Percentiles rank a stretch among this genome's conserved stretches.
These are phyloP conservation scores for Polygonum aviculare DNA, from an alignment of 148 eudicot species.

Conservation along the genomic window DNA sequence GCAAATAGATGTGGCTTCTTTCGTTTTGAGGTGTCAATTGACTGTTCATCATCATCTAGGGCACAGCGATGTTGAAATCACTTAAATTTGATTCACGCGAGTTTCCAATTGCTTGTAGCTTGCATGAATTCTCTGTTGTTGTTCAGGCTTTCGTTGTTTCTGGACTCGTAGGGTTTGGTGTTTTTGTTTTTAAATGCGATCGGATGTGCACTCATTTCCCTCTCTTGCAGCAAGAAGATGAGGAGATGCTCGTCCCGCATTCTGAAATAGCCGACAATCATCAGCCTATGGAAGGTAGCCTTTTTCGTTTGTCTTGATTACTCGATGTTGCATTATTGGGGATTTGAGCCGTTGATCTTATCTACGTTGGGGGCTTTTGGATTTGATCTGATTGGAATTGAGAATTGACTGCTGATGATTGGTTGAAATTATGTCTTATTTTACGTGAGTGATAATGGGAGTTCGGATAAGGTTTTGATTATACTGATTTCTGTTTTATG, in stretches of 20 bases:
- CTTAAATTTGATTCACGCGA: conserved; percentile 11
- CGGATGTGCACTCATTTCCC: conserved; percentile 14
- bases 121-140: conserved; percentile 5
- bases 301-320: not conserved
- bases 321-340: not conserved
- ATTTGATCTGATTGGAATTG: conserved; percentile 13
- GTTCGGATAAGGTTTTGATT: conserved; percentile 16
- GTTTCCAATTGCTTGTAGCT: conserved; percentile 13
- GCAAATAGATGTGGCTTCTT: not conserved
- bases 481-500: conserved; percentile 2
- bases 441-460: not conserved
- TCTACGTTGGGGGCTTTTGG: not conserved
- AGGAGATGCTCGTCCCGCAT: conserved; percentile 85
- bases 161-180: conserved; percentile 11
- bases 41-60: conserved; percentile 12
- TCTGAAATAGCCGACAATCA: conserved; percentile 46
- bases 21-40: not conserved
- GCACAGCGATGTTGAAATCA: not conserved
- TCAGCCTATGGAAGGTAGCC: conserved; percentile 85
- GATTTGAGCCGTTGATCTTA: not conserved
- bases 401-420: not conserved
- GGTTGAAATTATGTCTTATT: not conserved
- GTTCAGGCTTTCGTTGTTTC: not conserved
- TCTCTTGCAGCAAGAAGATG: conserved; percentile 62
- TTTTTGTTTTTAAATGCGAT: conserved; percentile 12